These are phyloP conservation scores for Neurospora terricola DNA, from an alignment of 495 filamentous ascomycete species.

Conservation along the genomic window DNA sequence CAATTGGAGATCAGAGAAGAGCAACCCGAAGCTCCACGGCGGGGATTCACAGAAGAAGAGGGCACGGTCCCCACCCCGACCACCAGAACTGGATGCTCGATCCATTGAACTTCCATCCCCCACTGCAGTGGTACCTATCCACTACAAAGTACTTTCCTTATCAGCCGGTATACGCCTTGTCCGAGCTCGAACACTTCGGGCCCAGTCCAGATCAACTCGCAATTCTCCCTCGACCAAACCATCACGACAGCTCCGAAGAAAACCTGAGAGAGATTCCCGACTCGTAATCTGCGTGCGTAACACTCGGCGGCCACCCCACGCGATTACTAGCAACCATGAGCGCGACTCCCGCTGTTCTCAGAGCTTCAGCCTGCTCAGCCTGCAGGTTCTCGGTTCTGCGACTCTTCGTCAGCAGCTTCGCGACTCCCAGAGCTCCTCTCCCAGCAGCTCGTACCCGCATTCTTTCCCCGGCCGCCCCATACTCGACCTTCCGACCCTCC, in stretches of 20 bases:
- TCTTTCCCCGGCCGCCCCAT: conserved; percentile 3
- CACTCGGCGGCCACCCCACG: background rate
- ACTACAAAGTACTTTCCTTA: background rate
- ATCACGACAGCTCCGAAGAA: background rate
- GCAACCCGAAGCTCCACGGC: background rate
- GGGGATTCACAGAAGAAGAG: background rate
- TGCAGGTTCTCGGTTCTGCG: conserved; percentile 19
- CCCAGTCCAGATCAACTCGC: background rate
- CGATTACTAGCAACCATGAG: conserved; percentile 2
- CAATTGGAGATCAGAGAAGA: background rate
- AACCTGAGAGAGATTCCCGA: background rate
- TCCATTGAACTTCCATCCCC: background rate
- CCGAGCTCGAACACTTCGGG: background rate
- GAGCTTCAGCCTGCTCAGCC: conserved; percentile 18
- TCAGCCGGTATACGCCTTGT: background rate
- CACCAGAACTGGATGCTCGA: background rate
- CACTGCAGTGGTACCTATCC: background rate
- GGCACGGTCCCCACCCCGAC: background rate
- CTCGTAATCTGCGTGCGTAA: background rate
- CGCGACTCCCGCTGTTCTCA: conserved; percentile 7
- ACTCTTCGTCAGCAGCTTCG: conserved; percentile 10
- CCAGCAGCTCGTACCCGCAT: background rate
- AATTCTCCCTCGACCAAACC: background rate
- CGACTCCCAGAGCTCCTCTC: conserved; percentile 2
- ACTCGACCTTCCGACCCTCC: conserved; percentile 17